phyloP scores from a whole-genome alignment of 495 filamentous ascomycete species.

The Neurospora africana region DNA sequence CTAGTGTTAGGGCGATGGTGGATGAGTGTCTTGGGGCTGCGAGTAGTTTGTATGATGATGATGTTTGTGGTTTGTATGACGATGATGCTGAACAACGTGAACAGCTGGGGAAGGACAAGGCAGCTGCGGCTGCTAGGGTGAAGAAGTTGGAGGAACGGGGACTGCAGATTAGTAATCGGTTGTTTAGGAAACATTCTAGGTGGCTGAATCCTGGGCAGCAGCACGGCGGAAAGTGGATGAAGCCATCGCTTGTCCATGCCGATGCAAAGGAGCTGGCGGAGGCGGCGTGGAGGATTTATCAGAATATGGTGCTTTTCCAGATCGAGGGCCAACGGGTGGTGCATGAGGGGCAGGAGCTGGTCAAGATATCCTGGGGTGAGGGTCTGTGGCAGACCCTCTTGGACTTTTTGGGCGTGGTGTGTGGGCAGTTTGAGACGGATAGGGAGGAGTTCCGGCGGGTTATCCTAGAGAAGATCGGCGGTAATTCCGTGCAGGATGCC shows the following conservation, averaged over 20 bases:
- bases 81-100: background rate
- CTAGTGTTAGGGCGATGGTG: slow-evolving; percentile 21
- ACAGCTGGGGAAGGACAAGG: background rate
- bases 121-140: background rate
- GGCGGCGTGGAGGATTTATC: background rate
- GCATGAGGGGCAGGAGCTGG: background rate
- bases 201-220: background rate
- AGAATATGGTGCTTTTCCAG: background rate
- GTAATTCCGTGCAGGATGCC: background rate
- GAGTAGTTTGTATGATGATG: background rate
- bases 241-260: background rate
- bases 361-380: background rate
- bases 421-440: background rate
- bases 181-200: background rate
- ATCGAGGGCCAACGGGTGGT: background rate
- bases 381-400: background rate
- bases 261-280: background rate
- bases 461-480: background rate
- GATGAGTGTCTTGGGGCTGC: slow-evolving; percentile 14
- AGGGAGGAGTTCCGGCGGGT: background rate
- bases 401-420: background rate
- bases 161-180: background rate
- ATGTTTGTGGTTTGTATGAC: background rate
- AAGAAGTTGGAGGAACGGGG: background rate
- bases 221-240: background rate